Percentiles rank a stretch among this genome's conserved stretches.
These are phyloP conservation scores for Oryza rufipogon DNA, from an alignment of 176 grass and related monocot genomes.

Conservation along the genomic window DNA sequence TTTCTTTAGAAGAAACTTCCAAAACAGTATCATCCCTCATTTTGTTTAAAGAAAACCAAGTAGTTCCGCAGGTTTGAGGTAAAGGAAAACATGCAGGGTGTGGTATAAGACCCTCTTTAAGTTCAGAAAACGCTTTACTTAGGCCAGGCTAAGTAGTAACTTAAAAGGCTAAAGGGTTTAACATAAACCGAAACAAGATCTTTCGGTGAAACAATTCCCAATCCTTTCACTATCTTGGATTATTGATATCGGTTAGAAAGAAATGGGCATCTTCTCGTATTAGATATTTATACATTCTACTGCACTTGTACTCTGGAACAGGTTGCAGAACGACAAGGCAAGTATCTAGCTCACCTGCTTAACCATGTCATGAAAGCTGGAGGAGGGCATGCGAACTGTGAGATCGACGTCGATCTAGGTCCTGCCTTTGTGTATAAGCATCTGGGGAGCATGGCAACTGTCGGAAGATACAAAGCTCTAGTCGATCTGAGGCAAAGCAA, in stretches of 20 bases:
- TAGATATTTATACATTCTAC: neutral
- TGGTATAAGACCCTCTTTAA: neutral
- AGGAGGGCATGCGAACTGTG: conserved; percentile 73
- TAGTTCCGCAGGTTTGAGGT: neutral
- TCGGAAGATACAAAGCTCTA: conserved; percentile 97
- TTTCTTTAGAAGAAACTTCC: neutral
- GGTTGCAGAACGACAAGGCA: conserved; percentile 94
- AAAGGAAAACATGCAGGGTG: neutral
- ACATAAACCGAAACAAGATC: neutral
- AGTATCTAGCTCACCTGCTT: conserved; percentile 67
- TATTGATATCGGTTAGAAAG: neutral
- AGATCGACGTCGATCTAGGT: conserved; percentile 56
- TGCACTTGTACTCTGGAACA: conserved; percentile 38
- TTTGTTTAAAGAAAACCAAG: neutral
- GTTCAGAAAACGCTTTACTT: neutral
- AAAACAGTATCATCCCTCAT: neutral
- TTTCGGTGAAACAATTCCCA: neutral
- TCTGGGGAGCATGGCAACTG: conserved; percentile 92
- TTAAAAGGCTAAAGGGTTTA: no score
- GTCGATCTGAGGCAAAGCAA: conserved; percentile 91
- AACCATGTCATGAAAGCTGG: conserved; percentile 66
- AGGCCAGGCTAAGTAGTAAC: neutral
- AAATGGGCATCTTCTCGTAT: neutral
- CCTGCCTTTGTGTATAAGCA: conserved; percentile 85
- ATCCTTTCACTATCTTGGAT: neutral